phyloP scores from a whole-genome alignment of 1,139 yeast genomes.

The Geotrichum histeridarum region DNA sequence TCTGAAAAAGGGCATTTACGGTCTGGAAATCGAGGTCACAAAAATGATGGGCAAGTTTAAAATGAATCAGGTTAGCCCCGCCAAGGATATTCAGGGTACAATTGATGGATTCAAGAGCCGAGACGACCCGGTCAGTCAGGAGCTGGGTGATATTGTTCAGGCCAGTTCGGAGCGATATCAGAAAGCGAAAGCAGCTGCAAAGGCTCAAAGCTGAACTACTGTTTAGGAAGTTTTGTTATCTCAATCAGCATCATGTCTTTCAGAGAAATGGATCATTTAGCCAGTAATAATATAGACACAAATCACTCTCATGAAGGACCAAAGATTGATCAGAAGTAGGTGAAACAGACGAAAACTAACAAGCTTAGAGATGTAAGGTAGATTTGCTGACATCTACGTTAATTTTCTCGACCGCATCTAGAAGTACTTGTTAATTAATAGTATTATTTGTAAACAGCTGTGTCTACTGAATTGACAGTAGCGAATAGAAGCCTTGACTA shows the following conservation, averaged over 20 bases:
- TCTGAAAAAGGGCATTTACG: slow-evolving; percentile 53
- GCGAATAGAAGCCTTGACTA: too few relatives aligned
- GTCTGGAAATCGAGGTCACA: slow-evolving; percentile 51
- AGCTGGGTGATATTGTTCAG: slow-evolving; percentile 12
- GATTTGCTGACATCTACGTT: too few relatives aligned
- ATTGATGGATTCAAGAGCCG: slow-evolving; percentile 40
- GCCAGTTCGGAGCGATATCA: slow-evolving; percentile 8
- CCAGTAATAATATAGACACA: too few relatives aligned
- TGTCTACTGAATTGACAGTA: too few relatives aligned
- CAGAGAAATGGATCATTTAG: background rate
- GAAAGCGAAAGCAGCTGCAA: slow-evolving; percentile 2
- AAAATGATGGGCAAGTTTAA: slow-evolving; percentile 55
- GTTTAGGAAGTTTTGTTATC: too few relatives aligned
- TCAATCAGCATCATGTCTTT: background rate
- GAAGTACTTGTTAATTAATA: too few relatives aligned
- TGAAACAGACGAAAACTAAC: too few relatives aligned
- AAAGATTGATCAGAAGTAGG: too few relatives aligned
- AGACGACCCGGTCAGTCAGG: slow-evolving; percentile 2
- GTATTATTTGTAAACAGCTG: too few relatives aligned
- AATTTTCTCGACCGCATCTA: too few relatives aligned
- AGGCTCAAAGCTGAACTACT: background rate
- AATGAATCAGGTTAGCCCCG: slow-evolving; percentile 51
- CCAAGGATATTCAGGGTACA: slow-evolving; percentile 50
- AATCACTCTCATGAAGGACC: too few relatives aligned
- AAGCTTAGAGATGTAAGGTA: too few relatives aligned